Percentiles rank a stretch among this genome's conserved stretches.
Evolutionary conservation across 73 alveolate species (phyloP).

Genomic region (Paramecium primaurelia): DNA sequence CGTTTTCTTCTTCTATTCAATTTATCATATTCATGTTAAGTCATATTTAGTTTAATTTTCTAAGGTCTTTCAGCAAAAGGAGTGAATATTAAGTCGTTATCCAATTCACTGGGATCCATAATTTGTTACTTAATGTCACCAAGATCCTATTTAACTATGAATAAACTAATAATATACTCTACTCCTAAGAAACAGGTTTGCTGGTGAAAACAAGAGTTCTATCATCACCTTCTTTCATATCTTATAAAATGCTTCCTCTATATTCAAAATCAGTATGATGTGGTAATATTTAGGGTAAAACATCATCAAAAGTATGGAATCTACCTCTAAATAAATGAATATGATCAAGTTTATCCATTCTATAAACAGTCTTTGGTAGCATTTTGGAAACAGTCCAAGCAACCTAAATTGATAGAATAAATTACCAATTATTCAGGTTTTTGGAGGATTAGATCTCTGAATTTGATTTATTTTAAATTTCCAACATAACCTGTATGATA

Average conservation of each 20-base stretch:
- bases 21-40: conserved; percentile 1
- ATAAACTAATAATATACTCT: background rate
- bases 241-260: background rate
- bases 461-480: background rate
- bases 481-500: conserved; percentile 47
- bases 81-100: background rate
- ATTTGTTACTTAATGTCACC: background rate
- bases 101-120: background rate
- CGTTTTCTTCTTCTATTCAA: conserved; percentile 18
- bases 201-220: background rate
- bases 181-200: background rate
- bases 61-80: conserved; percentile 27
- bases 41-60: background rate
- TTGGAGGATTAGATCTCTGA: background rate
- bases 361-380: background rate
- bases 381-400: conserved; percentile 41
- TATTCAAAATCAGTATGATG: conserved; percentile 17
- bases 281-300: conserved; percentile 43
- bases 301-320: background rate
- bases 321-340: conserved; percentile 12
- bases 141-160: background rate
- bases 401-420: background rate
- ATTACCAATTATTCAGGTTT: conserved; percentile 39
- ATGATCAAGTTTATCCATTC: conserved; percentile 8
- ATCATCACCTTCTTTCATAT: background rate